Evolutionary conservation across 2,329 filamentous ascomycete species (phyloP), one percentile per base, ranked within the genome.

Genomic region (Xylogone sp.): DNA sequence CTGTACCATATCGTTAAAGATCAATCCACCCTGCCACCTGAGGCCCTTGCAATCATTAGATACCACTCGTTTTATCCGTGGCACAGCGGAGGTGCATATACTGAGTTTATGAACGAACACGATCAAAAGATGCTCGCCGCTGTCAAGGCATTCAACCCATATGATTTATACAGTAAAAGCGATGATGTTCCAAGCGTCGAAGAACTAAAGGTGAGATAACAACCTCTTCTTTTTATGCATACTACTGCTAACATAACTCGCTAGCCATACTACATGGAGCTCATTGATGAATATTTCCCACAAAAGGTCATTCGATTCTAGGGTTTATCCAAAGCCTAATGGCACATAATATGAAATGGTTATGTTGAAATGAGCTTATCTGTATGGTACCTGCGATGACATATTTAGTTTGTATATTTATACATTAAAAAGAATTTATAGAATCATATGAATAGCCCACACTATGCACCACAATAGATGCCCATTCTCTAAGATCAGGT

Each of bases 21-120:
- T 56, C 90, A 96, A 75, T 86, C 81, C 46, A 86, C 75, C 0
- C 77, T 96, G 43, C 91, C 91, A 0, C 77, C 80, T 45, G 90
- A 96, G 77, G 88, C 87, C 0, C 78, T 96, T 10, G 91, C 90
- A 54, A 96, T 96, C 89, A 94, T 96, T 68, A 48, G 91, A 51
- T 96, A 95, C 72, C 91, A 96, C 73, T 90, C 85, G 5, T 96
- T 96, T 73, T 96, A 96, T 71, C 86, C 91, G 16, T 96, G 90
- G 91, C 91, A 96, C 72, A 82, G 78, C 55, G 85, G 87, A 68
- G 86, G 86, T 50, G 90, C 88, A 6, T 96, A 96, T 72, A 70
- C 71, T 54, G 83, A 90, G 70, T 80, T 96, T 69, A 96, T 96
- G 90, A 80, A 86, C 67, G 83, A 87, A 54, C 86, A 91, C 66